Evolutionary conservation across 768 basidiomycete genomes (phyloP).

Genomic region (Pisolithus orientalis): DNA sequence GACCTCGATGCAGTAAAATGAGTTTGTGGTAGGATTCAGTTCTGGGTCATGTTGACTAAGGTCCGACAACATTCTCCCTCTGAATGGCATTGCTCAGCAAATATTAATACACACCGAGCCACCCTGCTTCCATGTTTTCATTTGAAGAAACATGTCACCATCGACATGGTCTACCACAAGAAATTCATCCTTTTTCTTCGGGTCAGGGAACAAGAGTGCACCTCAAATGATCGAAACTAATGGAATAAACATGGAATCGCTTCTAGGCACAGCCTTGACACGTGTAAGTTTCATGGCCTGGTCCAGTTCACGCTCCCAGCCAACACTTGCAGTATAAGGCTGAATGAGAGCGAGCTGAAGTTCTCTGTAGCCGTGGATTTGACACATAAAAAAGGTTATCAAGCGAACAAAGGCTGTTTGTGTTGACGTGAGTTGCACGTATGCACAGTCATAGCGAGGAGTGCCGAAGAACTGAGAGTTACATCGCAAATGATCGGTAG

Average conservation of each 20-base stretch:
- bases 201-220: constrained; percentile 15
- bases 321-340: constrained; percentile 6
- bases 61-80: too few species aligned
- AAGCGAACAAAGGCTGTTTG: constrained; percentile 15
- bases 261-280: constrained; percentile 3
- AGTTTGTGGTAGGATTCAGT: too few species aligned
- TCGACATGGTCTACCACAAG: constrained; percentile 26
- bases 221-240: constrained; percentile 25
- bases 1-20: too few species aligned
- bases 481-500: constrained; percentile 23
- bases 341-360: constrained; percentile 13
- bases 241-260: constrained; percentile 16
- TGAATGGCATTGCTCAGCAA: too few species aligned
- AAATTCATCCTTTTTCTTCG: constrained; percentile 11
- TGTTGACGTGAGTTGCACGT: constrained; percentile 12
- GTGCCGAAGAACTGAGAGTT: constrained; percentile 23
- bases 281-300: constrained; percentile 15
- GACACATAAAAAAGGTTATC: constrained; percentile 14
- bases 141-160: constrained; percentile 20
- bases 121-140: not conserved
- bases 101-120: too few species aligned
- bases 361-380: constrained; percentile 3
- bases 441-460: constrained; percentile 24
- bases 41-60: too few species aligned
- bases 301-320: constrained; percentile 10